Percentiles rank a stretch among this genome's conserved stretches.
Evolutionary conservation across 208 protist species (phyloP).

Genomic region (Angomonas deanei): DNA sequence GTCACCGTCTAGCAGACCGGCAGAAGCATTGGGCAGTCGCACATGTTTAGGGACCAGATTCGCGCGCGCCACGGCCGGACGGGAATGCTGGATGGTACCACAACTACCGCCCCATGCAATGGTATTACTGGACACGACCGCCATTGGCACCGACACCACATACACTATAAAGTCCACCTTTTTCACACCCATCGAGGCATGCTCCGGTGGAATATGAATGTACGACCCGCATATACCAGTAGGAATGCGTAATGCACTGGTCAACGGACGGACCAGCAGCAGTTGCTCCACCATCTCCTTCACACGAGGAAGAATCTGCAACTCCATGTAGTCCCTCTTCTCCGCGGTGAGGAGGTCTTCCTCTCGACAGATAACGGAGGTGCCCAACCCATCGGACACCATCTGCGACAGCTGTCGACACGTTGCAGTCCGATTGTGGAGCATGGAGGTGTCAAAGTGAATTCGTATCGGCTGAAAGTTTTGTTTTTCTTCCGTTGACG

Average conservation of each 20-base stretch:
- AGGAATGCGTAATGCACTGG: not conserved
- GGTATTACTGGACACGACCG: conserved; percentile 9
- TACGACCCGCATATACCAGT: conserved; percentile 15
- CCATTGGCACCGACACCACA: conserved; percentile 29
- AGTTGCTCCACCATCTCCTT: conserved; percentile 19
- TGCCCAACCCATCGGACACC: conserved; percentile 26
- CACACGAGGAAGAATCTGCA: conserved; percentile 21
- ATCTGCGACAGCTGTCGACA: not conserved
- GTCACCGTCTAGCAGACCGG: not conserved
- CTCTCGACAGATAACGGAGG: conserved; percentile 19
- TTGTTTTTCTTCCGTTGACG: not conserved
- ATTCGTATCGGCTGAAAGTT: conserved; percentile 5
- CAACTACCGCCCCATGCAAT: conserved; percentile 50
- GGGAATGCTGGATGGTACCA: conserved; percentile 12
- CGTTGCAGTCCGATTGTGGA: not conserved
- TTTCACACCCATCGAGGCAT: conserved; percentile 24
- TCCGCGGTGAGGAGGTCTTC: conserved; percentile 35
- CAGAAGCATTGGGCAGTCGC: not conserved
- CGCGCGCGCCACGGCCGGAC: conserved; percentile 41
- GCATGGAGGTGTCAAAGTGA: not conserved
- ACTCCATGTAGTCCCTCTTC: conserved; percentile 35
- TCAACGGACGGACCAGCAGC: conserved; percentile 16
- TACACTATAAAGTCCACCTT: conserved; percentile 59
- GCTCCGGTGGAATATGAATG: conserved; percentile 21
- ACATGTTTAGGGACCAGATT: conserved; percentile 34